These are phyloP conservation scores for Epichloe baconii DNA, from an alignment of 2,329 filamentous ascomycete genomes.

Conservation along the genomic window DNA sequence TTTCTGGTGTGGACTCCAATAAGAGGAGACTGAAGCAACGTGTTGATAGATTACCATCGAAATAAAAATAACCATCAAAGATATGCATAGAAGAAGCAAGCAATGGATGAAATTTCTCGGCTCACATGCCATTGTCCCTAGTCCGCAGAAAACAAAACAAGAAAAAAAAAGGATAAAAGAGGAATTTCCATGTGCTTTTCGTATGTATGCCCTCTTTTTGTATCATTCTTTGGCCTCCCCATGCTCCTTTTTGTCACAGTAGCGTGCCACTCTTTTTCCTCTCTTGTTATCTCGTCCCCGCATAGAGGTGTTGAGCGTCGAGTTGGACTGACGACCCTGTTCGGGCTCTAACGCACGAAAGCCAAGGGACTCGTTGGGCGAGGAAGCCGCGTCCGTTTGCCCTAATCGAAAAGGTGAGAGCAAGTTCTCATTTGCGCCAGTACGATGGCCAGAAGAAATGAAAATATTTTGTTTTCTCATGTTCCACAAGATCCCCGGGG, in stretches of 20 bases:
- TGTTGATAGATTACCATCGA: neutral
- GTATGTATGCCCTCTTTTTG: slow-evolving; percentile 1
- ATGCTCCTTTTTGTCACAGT: neutral
- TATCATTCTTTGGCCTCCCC: neutral
- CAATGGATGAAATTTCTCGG: neutral
- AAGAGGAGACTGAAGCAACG: neutral
- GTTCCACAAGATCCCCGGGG: neutral
- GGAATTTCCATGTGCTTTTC: neutral
- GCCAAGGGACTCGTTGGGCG: neutral
- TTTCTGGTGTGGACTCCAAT: neutral
- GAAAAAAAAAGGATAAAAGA: neutral
- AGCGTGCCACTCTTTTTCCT: neutral
- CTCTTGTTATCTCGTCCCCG: neutral
- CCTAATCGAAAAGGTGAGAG: neutral
- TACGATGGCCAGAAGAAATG: neutral
- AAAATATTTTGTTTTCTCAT: neutral
- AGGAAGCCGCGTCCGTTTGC: neutral
- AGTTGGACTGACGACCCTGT: neutral
- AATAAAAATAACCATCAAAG: neutral
- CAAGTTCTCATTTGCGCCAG: neutral
- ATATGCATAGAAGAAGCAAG: slow-evolving; percentile 2
- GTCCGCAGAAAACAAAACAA: neutral
- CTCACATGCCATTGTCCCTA: neutral
- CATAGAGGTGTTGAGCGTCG: no score
- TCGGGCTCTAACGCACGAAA: neutral